Evolutionary conservation across 352 stramenopile genomes (phyloP), one percentile per base, ranked within the genome.

Genomic region (Phytophthora foliorum): DNA sequence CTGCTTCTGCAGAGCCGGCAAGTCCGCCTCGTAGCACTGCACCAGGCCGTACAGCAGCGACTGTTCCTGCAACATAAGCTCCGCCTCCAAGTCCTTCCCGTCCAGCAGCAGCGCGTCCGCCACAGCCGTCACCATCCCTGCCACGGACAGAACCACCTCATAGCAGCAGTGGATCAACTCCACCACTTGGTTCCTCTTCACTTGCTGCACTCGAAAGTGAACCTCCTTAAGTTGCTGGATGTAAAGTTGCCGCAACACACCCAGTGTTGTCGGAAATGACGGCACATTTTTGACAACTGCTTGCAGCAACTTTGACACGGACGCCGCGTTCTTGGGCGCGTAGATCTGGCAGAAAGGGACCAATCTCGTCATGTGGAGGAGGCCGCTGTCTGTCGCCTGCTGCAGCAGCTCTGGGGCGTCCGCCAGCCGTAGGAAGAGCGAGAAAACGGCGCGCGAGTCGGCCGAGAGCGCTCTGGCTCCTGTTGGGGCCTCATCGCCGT

Each of bases 341-440:
- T 76, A 87, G 6, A 93, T 42, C 56, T 90, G 80, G 61, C 86
- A 92, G 58, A 92, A 90, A 8, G 84, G 80, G 2, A 64, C 67
- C 19, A 94, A n/a, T 17, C 82, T 63, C 50, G 83, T 78, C 25
- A 88, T 61, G 36, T 91, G 84, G n/a, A 92, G 58, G 42, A 79
- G 11, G 0, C 54, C 71, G 11, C 48, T 51, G 25, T 57, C 29
- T 5, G 32, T 16, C 38, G 78, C 63, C 21, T 77, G 57, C 13
- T 57, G 31, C 9, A 77, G 19, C 24, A 86, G 70, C 27, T 63
- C 24, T 1, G 59, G 44, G 4, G 19, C 46, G 10, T 65, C 49
- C 19, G 48, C 32, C 22, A 82, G 54, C 11, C 72, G 78, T 46
- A 69, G 56, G 38, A 83, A 86, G 2, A 90, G 67, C 62, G 55